Conservation (phyloP, 2,329 filamentous ascomycete species). For the Didymella sp. region DNA sequence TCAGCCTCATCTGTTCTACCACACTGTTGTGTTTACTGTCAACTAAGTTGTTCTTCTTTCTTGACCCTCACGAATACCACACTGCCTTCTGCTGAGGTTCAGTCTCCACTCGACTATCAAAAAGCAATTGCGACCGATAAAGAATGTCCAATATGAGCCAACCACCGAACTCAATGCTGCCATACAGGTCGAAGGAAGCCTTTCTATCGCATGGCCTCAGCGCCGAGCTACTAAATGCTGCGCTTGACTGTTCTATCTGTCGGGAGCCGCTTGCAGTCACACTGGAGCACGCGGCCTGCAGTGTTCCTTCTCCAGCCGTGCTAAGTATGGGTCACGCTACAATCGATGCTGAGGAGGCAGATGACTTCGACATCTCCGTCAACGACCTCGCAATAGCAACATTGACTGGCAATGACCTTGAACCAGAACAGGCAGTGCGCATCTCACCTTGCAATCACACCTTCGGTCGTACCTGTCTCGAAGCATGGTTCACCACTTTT, state of each 20-base stretch:
- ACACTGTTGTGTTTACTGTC: not conserved
- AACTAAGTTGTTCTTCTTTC: not conserved
- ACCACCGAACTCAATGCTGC: not conserved
- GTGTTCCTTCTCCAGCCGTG: not conserved
- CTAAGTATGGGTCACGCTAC: not conserved
- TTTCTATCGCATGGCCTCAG: not conserved
- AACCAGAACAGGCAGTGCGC: not conserved
- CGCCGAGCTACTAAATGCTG: not conserved
- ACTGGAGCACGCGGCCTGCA: not conserved
- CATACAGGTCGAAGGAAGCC: not conserved
- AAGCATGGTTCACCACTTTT: not conserved
- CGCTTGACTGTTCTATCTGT: conserved; percentile 4
- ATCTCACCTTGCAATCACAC: not conserved
- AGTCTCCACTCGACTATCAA: no score
- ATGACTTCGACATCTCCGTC: not conserved
- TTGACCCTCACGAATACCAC: not conserved
- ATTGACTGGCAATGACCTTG: not conserved
- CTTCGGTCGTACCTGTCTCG: conserved; percentile 3
- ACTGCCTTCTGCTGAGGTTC: not conserved
- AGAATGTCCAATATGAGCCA: not conserved
- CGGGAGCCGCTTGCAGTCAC: not conserved
- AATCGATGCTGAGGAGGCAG: not conserved
- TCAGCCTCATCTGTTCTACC: not conserved
- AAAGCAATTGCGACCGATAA: no score
- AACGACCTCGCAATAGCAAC: not conserved